phyloP scores from a whole-genome alignment of 345 rosid genomes.

The Erucastrum elatum region DNA sequence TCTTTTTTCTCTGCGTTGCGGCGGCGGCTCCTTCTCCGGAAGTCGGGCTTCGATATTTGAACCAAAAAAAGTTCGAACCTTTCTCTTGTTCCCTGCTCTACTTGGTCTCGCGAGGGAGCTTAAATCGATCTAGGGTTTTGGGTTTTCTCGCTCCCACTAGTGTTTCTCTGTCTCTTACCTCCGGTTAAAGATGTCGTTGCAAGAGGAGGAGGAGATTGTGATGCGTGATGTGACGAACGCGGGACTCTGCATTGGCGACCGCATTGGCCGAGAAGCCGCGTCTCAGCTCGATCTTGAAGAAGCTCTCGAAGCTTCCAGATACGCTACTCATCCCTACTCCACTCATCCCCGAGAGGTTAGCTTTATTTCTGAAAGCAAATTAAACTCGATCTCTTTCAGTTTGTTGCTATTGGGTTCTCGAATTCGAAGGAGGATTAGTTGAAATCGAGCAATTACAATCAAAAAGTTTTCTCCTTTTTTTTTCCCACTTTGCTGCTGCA shows the following conservation, averaged over 20 bases:
- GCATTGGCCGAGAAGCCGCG: slow-evolving; percentile 78
- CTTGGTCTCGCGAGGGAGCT: slow-evolving; percentile 24
- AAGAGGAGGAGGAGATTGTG: slow-evolving; percentile 77
- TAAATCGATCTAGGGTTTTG: slow-evolving; percentile 34
- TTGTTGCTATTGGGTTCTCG: slow-evolving; percentile 3
- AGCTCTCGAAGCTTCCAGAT: slow-evolving; percentile 88
- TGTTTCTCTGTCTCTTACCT: slow-evolving; percentile 1
- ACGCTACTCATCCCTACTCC: slow-evolving; percentile 90
- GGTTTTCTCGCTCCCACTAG: slow-evolving; percentile 31
- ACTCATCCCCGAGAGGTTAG: slow-evolving; percentile 82
- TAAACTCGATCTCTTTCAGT: too few species aligned
- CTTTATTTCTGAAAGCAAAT: too few species aligned
- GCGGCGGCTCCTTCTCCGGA: too few species aligned
- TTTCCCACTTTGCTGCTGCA: slow-evolving; percentile 40
- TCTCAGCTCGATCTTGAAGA: slow-evolving; percentile 88
- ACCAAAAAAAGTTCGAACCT: background rate
- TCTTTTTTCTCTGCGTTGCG: too few species aligned
- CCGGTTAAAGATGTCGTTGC: slow-evolving; percentile 47
- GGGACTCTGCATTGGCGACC: slow-evolving; percentile 71
- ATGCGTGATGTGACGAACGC: slow-evolving; percentile 85
- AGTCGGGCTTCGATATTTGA: too few species aligned
- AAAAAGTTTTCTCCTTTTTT: background rate
- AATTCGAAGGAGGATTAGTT: background rate
- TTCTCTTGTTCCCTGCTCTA: slow-evolving; percentile 22
- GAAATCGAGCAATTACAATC: slow-evolving; percentile 9